Evolutionary conservation across 768 basidiomycete genomes (phyloP).

Genomic region (Lactarius trivialis): DNA sequence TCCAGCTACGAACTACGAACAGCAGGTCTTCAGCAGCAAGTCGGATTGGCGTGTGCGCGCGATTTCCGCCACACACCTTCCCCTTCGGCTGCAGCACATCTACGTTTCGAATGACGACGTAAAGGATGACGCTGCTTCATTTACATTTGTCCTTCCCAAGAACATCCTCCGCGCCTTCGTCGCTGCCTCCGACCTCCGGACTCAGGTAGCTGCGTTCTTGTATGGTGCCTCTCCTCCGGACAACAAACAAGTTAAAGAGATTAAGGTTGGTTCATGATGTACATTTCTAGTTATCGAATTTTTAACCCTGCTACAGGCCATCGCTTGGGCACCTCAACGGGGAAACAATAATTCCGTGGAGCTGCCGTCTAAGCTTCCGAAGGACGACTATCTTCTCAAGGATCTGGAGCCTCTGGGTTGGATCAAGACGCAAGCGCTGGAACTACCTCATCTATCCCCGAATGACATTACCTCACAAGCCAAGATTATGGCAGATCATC

Average conservation of each 20-base stretch:
- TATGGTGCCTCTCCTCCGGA: constrained; percentile 92
- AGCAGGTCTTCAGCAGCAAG: constrained; percentile 98
- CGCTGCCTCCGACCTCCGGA: constrained; percentile 86
- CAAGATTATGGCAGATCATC: constrained; percentile 94
- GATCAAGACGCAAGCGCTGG: constrained; percentile 94
- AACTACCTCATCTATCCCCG: constrained; percentile 87
- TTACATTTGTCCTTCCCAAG: constrained; percentile 95
- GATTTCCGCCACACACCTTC: constrained; percentile 93
- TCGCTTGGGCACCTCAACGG: constrained; percentile 97
- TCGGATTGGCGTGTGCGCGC: constrained; percentile 99
- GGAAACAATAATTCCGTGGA: constrained; percentile 95
- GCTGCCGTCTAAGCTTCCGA: constrained; percentile 81
- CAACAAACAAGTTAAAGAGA: constrained; percentile 97
- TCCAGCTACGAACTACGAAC: constrained; percentile 90
- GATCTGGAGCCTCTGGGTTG: constrained; percentile 93
- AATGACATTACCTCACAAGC: constrained; percentile 92
- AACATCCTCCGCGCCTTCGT: constrained; percentile 94
- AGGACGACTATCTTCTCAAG: constrained; percentile 91
- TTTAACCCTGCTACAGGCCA: constrained; percentile 40
- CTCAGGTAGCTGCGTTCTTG: constrained; percentile 90
- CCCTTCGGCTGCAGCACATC: constrained; percentile 95
- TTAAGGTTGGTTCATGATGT: constrained; percentile 49
- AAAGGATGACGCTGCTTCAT: constrained; percentile 92
- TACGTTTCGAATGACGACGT: constrained; percentile 99
- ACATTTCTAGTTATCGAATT: not conserved